Base-by-base conservation (phyloP, 805 yeast genomes). In the Metschnikowia colocasiae region DNA sequence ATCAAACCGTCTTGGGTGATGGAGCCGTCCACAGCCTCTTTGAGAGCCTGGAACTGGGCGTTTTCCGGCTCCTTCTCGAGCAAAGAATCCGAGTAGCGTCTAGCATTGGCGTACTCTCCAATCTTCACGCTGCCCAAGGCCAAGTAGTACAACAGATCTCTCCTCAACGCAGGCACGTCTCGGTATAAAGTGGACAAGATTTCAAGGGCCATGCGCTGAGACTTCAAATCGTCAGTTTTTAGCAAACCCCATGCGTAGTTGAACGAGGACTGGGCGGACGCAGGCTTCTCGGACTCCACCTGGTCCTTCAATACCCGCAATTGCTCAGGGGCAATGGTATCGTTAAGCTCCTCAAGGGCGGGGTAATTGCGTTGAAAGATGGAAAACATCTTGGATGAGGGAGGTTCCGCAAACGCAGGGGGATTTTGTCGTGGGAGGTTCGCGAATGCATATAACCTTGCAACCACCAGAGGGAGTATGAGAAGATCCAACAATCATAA, bases 171-270 rank as follows among this genome's bases (percentile, higher is more conserved):
- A 0, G 96, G 92, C 0, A 85, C 84, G 42, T 81, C 88, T 55
- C 84, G 80, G 67, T 85, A 92, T 20, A 80, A 66, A 37, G 80
- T 81, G 0, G 88, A 79, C 49, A 94, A 71, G 25, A 92, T 73
- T 46, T 80, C 82, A 15, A 94, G 81, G 0, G 98, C 99, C 43
- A 84, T 74, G 56, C 85, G 76, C 60, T 87, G 95, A 51, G 87
- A 85, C 33, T 73, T 75, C 19, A 74, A 71, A 42, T 75, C 73
- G 43, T 65, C 61, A 1, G 95, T 82, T 63, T 89, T 91, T 52
- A 95, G 80, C 43, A 94, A 72, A 3, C 95, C 99, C 99, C 99
- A 94, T 0, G 97, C 95, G 58, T 87, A 87, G 66, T 95, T 94
- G 76, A 94, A 94, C 48, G 82, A 79, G 2, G 97, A 84, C 64